Evolutionary conservation across 108 stramenopile genomes (phyloP).

Genomic region (Skeletonema grethae): DNA sequence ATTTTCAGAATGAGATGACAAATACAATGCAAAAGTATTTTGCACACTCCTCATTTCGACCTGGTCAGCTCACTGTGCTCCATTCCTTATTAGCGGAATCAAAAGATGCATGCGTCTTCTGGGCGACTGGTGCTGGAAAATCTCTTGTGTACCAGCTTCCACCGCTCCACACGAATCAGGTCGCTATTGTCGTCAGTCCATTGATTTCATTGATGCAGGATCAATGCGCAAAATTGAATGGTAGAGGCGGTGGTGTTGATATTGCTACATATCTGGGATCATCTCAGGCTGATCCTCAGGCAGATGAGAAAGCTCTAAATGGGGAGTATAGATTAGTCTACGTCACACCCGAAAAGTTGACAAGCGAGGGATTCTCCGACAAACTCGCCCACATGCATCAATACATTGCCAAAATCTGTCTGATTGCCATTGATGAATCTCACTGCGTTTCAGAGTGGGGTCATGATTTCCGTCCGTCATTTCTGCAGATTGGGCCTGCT

Average conservation of each 20-base stretch:
- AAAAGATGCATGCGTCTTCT: slow-evolving; percentile 76
- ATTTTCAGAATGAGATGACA: slow-evolving; percentile 14
- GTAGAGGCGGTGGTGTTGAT: slow-evolving; percentile 15
- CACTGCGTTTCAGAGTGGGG: slow-evolving; percentile 98
- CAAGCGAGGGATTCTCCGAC: slow-evolving; percentile 50
- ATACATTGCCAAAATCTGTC: slow-evolving; percentile 43
- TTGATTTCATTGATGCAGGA: slow-evolving; percentile 93
- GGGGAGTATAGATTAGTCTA: slow-evolving; percentile 84
- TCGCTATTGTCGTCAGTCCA: slow-evolving; percentile 70
- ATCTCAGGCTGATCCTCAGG: slow-evolving; percentile 56
- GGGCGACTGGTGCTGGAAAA: slow-evolving; percentile 95
- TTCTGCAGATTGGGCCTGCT: slow-evolving; percentile 60
- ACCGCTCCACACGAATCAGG: slow-evolving; percentile 55
- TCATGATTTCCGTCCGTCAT: slow-evolving; percentile 83
- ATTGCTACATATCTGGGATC: slow-evolving; percentile 70
- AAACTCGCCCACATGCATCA: slow-evolving; percentile 48
- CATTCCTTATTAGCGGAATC: slow-evolving; percentile 25
- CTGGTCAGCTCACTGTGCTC: slow-evolving; percentile 39
- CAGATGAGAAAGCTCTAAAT: slow-evolving; percentile 51
- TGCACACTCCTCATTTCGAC: slow-evolving; percentile 44
- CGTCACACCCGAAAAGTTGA: slow-evolving; percentile 91
- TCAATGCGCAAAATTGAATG: slow-evolving; percentile 82
- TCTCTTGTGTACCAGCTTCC: slow-evolving; percentile 89
- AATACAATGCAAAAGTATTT: slow-evolving; percentile 44
- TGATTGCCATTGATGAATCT: slow-evolving; percentile 92